phyloP scores from a whole-genome alignment of 2,329 filamentous ascomycete genomes.

The Exophiala xenobiotica region DNA sequence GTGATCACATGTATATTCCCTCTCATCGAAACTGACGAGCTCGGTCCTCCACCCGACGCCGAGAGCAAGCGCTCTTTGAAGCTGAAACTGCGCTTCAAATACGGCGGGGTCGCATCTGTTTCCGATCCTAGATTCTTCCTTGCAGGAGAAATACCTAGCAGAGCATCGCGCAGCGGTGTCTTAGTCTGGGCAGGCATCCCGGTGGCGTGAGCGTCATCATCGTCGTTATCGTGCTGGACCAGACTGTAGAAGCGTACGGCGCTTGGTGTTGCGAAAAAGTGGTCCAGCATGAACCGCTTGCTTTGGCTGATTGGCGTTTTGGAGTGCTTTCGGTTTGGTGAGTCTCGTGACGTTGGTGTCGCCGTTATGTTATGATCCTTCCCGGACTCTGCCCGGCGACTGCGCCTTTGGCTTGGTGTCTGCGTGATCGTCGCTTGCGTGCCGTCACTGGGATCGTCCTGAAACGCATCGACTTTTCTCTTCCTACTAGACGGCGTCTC shows the following conservation, averaged over 20 bases:
- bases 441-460: conserved; percentile 30
- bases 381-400: conserved; percentile 13
- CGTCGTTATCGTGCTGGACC: conserved; percentile 9
- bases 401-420: conserved; percentile 40
- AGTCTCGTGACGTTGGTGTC: conserved; percentile 24
- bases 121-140: conserved; percentile 3
- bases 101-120: conserved; percentile 27
- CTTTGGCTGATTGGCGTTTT: conserved; percentile 46
- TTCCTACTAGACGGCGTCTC: conserved; percentile 30
- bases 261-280: conserved; percentile 48
- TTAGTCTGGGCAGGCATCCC: conserved; percentile 23
- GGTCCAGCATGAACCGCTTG: conserved; percentile 46
- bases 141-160: conserved; percentile 14
- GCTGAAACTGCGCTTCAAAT: conserved; percentile 27
- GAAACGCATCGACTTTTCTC: conserved; percentile 21
- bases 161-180: conserved; percentile 26
- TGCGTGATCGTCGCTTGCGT: conserved; percentile 33
- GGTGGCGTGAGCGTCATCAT: conserved; percentile 4
- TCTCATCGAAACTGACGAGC: neutral
- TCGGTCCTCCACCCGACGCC: conserved; percentile 8
- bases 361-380: neutral
- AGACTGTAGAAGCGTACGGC: conserved; percentile 45
- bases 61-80: conserved; percentile 32
- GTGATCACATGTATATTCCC: neutral
- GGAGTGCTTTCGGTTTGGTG: conserved; percentile 24